A percentile compares a stretch with the other conserved stretches of the same genome.
Conservation (phyloP, 495 filamentous ascomycete genomes). For the Penicillium coffeae region DNA sequence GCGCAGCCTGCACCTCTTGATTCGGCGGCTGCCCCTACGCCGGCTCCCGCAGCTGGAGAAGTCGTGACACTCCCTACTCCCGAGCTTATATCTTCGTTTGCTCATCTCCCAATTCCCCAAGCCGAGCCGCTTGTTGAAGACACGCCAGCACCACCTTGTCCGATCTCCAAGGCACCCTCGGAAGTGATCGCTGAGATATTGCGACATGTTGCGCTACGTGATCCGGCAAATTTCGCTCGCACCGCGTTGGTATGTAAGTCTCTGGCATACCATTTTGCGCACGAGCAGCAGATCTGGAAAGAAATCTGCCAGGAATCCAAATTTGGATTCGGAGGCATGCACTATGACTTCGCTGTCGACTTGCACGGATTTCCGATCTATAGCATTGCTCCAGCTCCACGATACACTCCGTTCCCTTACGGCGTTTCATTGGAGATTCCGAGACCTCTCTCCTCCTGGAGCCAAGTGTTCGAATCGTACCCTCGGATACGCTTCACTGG, state of each 20-base stretch:
- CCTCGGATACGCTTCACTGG: constrained; percentile 92
- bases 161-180: constrained; percentile 70
- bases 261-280: constrained; percentile 76
- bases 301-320: constrained; percentile 64
- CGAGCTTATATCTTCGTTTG: constrained; percentile 74
- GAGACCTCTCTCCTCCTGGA: constrained; percentile 38
- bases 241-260: constrained; percentile 80
- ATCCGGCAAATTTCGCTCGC: constrained; percentile 75
- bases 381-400: constrained; percentile 23
- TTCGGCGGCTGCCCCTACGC: constrained; percentile 47
- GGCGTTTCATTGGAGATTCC: constrained; percentile 32
- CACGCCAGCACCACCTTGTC: constrained; percentile 67
- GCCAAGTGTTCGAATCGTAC: constrained; percentile 69
- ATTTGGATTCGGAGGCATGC: constrained; percentile 80
- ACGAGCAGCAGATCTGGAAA: constrained; percentile 88
- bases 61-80: constrained; percentile 49
- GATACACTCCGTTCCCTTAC: constrained; percentile 42
- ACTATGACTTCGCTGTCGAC: constrained; percentile 68
- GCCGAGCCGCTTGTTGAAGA: constrained; percentile 57
- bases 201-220: constrained; percentile 63
- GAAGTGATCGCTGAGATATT: constrained; percentile 79
- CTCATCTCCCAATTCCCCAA: constrained; percentile 59
- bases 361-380: constrained; percentile 58
- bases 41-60: constrained; percentile 47
- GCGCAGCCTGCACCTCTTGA: constrained; percentile 51